Base-by-base conservation (phyloP, 495 filamentous ascomycete species). In the Ascodesmis nigricans region DNA sequence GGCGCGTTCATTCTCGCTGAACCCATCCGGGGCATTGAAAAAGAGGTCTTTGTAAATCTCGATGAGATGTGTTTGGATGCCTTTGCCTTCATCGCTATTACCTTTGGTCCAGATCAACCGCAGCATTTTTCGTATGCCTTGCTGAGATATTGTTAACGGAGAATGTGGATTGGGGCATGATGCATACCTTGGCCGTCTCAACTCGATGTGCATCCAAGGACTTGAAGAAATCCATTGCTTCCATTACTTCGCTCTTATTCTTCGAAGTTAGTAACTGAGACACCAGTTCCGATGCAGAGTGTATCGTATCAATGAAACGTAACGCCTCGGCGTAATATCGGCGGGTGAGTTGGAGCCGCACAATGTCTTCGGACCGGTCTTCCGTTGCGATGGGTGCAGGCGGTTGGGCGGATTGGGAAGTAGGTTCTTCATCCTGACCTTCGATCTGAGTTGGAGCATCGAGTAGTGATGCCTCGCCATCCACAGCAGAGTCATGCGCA, bases 71-170 rank as follows among this genome's bases (percentile, higher is more conserved):
- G 78, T 77, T 49, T 95, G 87, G 2, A 99, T 82, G 28, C 87
- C 87, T 55, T 99, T 99, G 36, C 87, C 87, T 62, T 99, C 87
- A 48, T 99, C 87, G 46, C 78, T 92, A 56, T 93, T 95, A 33
- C 84, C 87, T 57, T 99, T 99, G 13, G 90, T 95, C 87, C 87
- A 99, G 53, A 99, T 95, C 25, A 95, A 62, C 25, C 81, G 68
- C 26, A 99, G 67, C 87, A 99, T 99, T 34, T 78, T 67, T 27
- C 82, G 69, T 44, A 95, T 92, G 34, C 87, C 87, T 35, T 55
- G 56, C 47, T 50, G 21, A 8, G n/a, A 9, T 22, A 10, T 11
- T 9, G n/a, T 32, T 22, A 32, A n/a, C n/a, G n/a, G n/a, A n/a
- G 16, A 5, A 26, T 11, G 23, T 33, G 28, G 19, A 28, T 19